phyloP scores from a whole-genome alignment of 2,329 filamentous ascomycete species.

The Blastomyces parvus region DNA sequence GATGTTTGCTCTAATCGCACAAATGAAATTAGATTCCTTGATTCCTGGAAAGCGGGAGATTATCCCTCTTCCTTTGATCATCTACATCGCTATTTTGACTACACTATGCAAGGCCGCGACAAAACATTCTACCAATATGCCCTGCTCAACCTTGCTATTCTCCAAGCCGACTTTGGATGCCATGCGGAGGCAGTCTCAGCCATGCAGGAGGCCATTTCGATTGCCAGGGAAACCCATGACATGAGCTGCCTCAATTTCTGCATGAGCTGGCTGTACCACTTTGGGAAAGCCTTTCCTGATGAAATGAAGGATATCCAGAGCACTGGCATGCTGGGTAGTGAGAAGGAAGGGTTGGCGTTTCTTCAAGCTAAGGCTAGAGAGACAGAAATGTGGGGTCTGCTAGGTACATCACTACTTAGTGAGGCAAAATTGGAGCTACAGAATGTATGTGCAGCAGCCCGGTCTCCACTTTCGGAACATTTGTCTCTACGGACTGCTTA shows the following conservation, averaged over 20 bases:
- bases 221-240: slow-evolving; percentile 88
- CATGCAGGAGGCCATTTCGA: slow-evolving; percentile 90
- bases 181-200: slow-evolving; percentile 81
- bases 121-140: slow-evolving; percentile 90
- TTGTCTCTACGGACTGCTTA: not conserved
- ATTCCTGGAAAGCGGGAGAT: slow-evolving; percentile 85
- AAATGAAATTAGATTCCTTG: slow-evolving; percentile 57
- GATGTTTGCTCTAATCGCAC: not conserved
- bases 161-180: slow-evolving; percentile 92
- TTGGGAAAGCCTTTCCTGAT: slow-evolving; percentile 72
- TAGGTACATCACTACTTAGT: slow-evolving; percentile 72
- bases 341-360: slow-evolving; percentile 72
- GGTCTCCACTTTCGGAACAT: not conserved
- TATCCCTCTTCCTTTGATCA: slow-evolving; percentile 83
- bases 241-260: slow-evolving; percentile 89
- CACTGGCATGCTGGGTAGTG: slow-evolving; percentile 63
- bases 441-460: slow-evolving; percentile 51
- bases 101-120: slow-evolving; percentile 78
- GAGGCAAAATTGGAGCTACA: slow-evolving; percentile 73
- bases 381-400: slow-evolving; percentile 71
- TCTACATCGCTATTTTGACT: slow-evolving; percentile 92
- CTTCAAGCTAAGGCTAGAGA: slow-evolving; percentile 80
- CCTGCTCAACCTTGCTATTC: slow-evolving; percentile 79
- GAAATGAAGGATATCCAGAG: slow-evolving; percentile 62
- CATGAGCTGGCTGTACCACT: slow-evolving; percentile 91